phyloP scores from a whole-genome alignment of 441 rosid species.

The Omphalea diandra region DNA sequence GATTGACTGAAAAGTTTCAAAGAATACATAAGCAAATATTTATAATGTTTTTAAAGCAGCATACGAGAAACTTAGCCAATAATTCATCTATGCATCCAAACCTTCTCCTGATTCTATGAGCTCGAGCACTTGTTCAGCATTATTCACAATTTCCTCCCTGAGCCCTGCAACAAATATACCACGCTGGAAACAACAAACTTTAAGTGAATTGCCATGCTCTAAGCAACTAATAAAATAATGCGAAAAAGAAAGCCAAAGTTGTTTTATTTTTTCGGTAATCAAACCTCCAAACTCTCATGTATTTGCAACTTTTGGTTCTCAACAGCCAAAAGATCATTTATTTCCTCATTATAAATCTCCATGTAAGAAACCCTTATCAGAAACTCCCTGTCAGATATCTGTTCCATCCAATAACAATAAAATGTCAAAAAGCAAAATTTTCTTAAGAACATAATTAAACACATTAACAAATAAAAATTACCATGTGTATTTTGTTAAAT shows the following conservation, averaged over 20 bases:
- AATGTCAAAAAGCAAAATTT: conserved; percentile 17
- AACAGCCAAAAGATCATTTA: conserved; percentile 72
- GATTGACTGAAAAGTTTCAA: conserved; percentile 49
- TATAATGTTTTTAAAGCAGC: conserved; percentile 16
- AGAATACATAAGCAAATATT: conserved; percentile 10
- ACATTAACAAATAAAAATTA: conserved; percentile 15
- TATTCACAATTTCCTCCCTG: conserved; percentile 78
- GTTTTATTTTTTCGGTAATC: conserved; percentile 14
- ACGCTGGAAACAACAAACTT: conserved; percentile 46
- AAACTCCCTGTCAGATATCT: conserved; percentile 80
- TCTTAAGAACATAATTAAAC: not conserved
- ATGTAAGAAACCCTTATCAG: conserved; percentile 87
- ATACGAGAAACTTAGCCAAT: not conserved
- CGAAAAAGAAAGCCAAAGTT: conserved; percentile 1
- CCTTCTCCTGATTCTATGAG: conserved; percentile 92
- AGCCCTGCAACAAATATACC: conserved; percentile 91
- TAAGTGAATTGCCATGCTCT: not conserved
- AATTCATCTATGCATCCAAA: conserved; percentile 28
- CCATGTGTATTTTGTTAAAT: conserved; percentile 55
- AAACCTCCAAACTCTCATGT: conserved; percentile 95
- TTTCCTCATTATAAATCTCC: conserved; percentile 94
- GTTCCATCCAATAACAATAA: conserved; percentile 17
- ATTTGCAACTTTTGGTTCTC: conserved; percentile 83
- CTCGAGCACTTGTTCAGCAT: conserved; percentile 75
- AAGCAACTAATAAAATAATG: conserved; percentile 1